Conservation (phyloP, 2,329 filamentous ascomycete species). For the Magnaporthales sp. region DNA sequence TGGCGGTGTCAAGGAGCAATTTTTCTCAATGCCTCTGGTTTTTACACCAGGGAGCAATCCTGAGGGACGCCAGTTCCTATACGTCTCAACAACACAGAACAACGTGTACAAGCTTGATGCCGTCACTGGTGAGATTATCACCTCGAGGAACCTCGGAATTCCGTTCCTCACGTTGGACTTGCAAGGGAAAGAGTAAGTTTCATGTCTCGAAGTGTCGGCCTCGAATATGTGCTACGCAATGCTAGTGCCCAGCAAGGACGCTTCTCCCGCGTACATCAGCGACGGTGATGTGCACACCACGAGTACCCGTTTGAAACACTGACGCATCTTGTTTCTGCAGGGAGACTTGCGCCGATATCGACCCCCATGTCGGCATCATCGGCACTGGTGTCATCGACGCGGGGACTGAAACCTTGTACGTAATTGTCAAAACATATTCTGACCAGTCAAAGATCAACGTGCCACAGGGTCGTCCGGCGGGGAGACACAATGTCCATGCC, state of each 20-base stretch:
- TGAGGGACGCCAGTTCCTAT: constrained; percentile 34
- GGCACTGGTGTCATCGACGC: constrained; percentile 43
- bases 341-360: constrained; percentile 33
- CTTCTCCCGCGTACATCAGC: not conserved
- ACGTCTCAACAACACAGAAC: constrained; percentile 40
- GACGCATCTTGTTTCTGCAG: no score
- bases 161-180: constrained; percentile 37
- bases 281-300: not conserved
- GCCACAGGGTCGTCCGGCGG: constrained; percentile 29
- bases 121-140: constrained; percentile 32
- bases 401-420: constrained; percentile 36
- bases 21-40: constrained; percentile 41
- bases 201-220: no score
- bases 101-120: constrained; percentile 40
- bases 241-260: no score
- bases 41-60: constrained; percentile 28
- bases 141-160: constrained; percentile 30
- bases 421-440: constrained; percentile 39
- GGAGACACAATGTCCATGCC: constrained; percentile 35
- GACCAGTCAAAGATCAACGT: constrained; percentile 22
- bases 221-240: no score
- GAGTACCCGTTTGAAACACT: no score
- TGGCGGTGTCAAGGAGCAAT: constrained; percentile 37
- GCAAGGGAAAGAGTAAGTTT: constrained; percentile 15
- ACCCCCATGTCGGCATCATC: constrained; percentile 35